Evolutionary conservation across 768 basidiomycete genomes (phyloP), one percentile per base, ranked within the genome.

Genomic region (Roridomyces roridus): DNA sequence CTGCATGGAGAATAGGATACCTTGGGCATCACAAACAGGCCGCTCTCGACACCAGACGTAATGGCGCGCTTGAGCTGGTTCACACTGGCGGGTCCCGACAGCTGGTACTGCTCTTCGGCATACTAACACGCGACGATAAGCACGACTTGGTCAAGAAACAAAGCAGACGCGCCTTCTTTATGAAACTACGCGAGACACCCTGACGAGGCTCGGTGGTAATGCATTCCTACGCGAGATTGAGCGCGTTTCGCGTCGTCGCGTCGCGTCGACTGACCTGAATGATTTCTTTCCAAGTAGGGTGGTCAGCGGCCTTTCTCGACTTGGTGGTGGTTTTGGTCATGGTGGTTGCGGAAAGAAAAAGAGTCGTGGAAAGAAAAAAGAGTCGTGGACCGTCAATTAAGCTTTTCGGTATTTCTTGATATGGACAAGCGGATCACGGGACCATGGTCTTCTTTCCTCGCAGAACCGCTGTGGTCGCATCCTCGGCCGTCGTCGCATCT

Each of bases 71-170:
- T 85, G 68, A 96, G 78, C 72, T 89, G 88, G 65, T 31, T 14
- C 14, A 82, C 72, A 73, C 91, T 88, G 24, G 85, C 76, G 42
- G 85, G 79, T 47, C 79, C 85, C 63, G 89, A 83, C 60, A 96
- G 74, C 60, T 85, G 80, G 79, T 93, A 96, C 64, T 82, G 85
- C 64, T 92, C 86, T 71, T 93, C 90, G 45, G 95, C 88, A 72
- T 76, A 96, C 92, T 94, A 59, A 31, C 39, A 36, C 47, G 57
- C 29, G 37, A 39, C 69, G 7, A 65, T 67, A 55, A 67, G 50
- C 36, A 28, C 0, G 10, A 20, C 5, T 20, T 15, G 21, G n/a
- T n/a, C n/a, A n/a, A n/a, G n/a, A n/a, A n/a, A 31, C 1, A 41
- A 34, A 9, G 45, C 44, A 55, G 6, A 70, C 83, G 62, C 55